Conservation (phyloP, 148 eudicot species). For the Chenopodium quinoa region DNA sequence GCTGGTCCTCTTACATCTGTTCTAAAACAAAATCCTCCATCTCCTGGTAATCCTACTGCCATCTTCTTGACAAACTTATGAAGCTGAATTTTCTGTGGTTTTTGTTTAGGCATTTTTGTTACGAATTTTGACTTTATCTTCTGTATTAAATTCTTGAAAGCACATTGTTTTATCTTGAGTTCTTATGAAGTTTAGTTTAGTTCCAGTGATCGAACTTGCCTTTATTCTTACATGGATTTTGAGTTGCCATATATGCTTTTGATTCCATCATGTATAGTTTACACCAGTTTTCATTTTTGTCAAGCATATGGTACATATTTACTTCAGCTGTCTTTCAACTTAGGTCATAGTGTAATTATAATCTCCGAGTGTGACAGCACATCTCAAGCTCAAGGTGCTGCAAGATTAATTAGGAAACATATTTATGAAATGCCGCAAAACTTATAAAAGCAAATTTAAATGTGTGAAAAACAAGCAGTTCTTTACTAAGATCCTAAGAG, state of each 20-base stretch:
- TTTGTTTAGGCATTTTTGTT: conserved; percentile 14
- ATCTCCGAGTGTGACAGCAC: no score
- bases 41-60: conserved; percentile 83
- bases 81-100: background rate
- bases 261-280: background rate
- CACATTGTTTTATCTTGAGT: background rate
- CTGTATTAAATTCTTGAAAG: background rate
- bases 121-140: background rate
- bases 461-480: no score
- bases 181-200: conserved; percentile 5
- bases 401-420: no score
- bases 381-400: no score
- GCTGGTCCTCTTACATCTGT: conserved; percentile 53
- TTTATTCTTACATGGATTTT: background rate
- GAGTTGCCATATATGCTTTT: background rate
- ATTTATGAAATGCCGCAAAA: no score
- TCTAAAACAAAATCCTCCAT: conserved; percentile 70
- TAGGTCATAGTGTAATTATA: no score
- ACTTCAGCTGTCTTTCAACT: no score
- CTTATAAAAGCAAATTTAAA: no score
- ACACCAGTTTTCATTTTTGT: background rate
- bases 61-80: conserved; percentile 43
- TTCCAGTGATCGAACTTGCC: background rate
- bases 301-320: no score
- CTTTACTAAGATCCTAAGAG: no score